Evolutionary conservation across 352 stramenopile species (phyloP), one percentile per base, ranked within the genome.

Genomic region (Phytophthora foliorum): DNA sequence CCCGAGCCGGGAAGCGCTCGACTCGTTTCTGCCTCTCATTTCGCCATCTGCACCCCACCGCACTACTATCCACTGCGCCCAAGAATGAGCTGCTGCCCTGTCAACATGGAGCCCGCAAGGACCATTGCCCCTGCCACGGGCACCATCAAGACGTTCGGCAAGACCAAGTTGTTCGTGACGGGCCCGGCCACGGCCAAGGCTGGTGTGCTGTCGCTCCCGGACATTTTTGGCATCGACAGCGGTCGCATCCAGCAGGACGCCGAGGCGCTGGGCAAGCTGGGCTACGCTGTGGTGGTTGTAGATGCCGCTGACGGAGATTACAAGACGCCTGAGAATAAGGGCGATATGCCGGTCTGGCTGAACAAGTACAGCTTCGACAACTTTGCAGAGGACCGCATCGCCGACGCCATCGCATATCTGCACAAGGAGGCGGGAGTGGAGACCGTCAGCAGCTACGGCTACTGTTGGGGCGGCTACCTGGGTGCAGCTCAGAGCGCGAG

Each of bases 141-240:
- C 16, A 29, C 41, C 13, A 63, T 53, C 29, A 81, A 72, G 63
- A 74, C 58, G 8, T 74, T 74, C 50, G 52, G 67, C 38, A 41
- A 70, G 24, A 83, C 81, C 11, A 73, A 56, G 2, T 51, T 89
- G 24, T 87, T 82, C 57, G 73, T 77, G 45, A 62, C 73, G 1
- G 74, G 68, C 0, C 81, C 75, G 0, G 14, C 55, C 2, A 68
- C 57, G 1, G 46, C 72, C 46, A 77, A 59, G 29, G 66, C 73
- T 34, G 77, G 77, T 13, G 5, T 90, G 19, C 29, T 90, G 9
- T 54, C 77, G 29, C 54, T 90, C 17, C 80, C 78, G 1, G 78
- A 89, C 49, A 81, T 88, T 38, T 86, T 75, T 45, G 73, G 82
- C 22, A 50, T 74, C 16, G 76, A 86, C 61, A 90, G 82, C 50